These are phyloP conservation scores for Luvunga scandens DNA, from an alignment of 345 rosid species.

Conservation along the genomic window DNA sequence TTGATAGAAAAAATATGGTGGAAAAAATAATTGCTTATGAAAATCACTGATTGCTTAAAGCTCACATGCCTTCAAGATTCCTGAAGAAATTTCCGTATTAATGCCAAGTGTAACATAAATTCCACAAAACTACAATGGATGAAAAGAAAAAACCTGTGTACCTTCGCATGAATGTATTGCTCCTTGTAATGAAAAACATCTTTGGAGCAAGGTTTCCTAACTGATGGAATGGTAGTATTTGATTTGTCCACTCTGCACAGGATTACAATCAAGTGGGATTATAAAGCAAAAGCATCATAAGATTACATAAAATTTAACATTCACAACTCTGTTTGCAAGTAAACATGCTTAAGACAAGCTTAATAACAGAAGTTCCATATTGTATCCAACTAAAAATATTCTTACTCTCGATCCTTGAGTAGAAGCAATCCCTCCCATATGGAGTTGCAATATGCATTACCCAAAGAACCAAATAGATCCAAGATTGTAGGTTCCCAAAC, in stretches of 20 bases:
- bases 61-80: not conserved
- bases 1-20: not conserved
- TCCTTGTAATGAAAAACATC: conserved; percentile 55
- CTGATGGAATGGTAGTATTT: conserved; percentile 18
- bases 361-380: not conserved
- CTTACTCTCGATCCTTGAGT: conserved; percentile 42
- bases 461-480: conserved; percentile 62
- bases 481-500: conserved; percentile 83
- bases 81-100: not conserved
- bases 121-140: not conserved
- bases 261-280: conserved; percentile 14
- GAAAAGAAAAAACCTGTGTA: conserved; percentile 20
- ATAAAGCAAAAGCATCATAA: not conserved
- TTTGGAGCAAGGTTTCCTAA: conserved; percentile 60
- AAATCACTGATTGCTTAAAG: not conserved
- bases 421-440: conserved; percentile 73
- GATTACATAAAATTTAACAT: not conserved
- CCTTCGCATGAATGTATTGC: conserved; percentile 79
- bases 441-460: conserved; percentile 75
- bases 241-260: conserved; percentile 43
- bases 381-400: conserved; percentile 8
- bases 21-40: not conserved
- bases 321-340: not conserved
- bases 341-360: not conserved
- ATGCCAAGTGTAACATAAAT: not conserved